Evolutionary conservation across 495 filamentous ascomycete species (phyloP), one percentile per base, ranked within the genome.

Genomic region (Xylaria intraflava): DNA sequence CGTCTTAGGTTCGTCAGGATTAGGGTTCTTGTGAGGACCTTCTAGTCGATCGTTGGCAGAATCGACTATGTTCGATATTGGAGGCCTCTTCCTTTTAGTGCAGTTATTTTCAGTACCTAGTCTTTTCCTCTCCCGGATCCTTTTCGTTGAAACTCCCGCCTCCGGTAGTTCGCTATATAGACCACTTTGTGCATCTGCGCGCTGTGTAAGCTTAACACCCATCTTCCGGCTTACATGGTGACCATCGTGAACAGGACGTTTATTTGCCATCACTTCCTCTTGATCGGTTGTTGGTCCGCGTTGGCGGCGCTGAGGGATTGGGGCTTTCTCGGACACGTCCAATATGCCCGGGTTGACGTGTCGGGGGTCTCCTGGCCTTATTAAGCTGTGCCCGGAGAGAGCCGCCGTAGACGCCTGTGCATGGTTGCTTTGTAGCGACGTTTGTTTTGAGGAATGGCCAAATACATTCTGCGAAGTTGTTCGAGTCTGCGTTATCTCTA

Each of bases 1-100:
- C 33, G 67, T 70, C 47, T 65, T 65, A n/a, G 62, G 66, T 46
- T 67, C 61, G 19, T 57, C 44, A 39, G 29, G 55, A 27, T 39
- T 2, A 27, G 46, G 47, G 36, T 46, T 30, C 40, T 39, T 52
- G 49, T 0, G 8, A 31, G n/a, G 44, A 14, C 1, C 7, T 6
- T 33, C 20, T 26, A 12, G 17, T 2, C 7, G 47, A 27, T 46
- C 51, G 38, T 55, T 20, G 40, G 47, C 56, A 24, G n/a, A 19
- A 19, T 19, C 29, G 8, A 30, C 42, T n/a, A 16, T n/a, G 16
- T 47, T 36, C 20, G 26, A 7, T 5, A 19, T 2, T 14, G 8
- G 35, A 26, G 24, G 35, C 17, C 19, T 35, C 4, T n/a, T 8
- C n/a, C 17, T 27, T 31, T 17, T 11, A 12, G 20, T 31, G 17